phyloP scores from a whole-genome alignment of 2,329 filamentous ascomycete genomes.

The Didymella pomorum region DNA sequence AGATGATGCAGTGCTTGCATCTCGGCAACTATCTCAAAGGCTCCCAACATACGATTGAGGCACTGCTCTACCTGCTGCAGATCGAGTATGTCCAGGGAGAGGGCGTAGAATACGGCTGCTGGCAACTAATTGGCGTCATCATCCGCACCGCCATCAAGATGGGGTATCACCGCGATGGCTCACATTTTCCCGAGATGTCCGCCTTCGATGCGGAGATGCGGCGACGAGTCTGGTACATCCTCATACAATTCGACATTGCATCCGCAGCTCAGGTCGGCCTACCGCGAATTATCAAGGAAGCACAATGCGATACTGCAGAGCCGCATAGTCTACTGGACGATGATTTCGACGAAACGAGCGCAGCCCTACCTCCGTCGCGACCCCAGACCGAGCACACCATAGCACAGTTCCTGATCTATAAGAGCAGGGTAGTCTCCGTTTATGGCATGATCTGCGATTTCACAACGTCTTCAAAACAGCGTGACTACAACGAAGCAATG shows the following conservation, averaged over 20 bases:
- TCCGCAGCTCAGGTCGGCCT: conserved; percentile 46
- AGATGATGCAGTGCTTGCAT: conserved; percentile 5
- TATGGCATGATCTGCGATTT: conserved; percentile 38
- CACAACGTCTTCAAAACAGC: conserved; percentile 41
- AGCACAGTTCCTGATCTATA: conserved; percentile 17
- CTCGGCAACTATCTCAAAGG: conserved; percentile 28
- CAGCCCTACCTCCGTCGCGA: conserved; percentile 7
- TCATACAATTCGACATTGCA: conserved; percentile 41
- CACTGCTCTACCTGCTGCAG: conserved; percentile 23
- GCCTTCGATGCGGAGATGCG: conserved; percentile 46
- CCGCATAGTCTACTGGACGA: conserved; percentile 57
- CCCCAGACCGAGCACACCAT: conserved; percentile 20
- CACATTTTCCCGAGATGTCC: conserved; percentile 30
- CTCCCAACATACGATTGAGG: conserved; percentile 31
- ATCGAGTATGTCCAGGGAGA: conserved; percentile 34
- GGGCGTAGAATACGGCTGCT: conserved; percentile 34
- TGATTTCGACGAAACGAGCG: conserved; percentile 52
- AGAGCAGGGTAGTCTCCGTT: conserved; percentile 13
- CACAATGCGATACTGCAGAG: conserved; percentile 53
- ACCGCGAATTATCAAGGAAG: conserved; percentile 57
- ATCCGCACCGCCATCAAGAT: conserved; percentile 43
- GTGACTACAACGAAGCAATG: conserved; percentile 48
- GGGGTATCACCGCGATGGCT: conserved; percentile 52
- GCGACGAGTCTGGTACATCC: conserved; percentile 39
- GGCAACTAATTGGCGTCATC: conserved; percentile 34